phyloP scores from a whole-genome alignment of 345 rosid species.

The Limnanthes douglasii region DNA sequence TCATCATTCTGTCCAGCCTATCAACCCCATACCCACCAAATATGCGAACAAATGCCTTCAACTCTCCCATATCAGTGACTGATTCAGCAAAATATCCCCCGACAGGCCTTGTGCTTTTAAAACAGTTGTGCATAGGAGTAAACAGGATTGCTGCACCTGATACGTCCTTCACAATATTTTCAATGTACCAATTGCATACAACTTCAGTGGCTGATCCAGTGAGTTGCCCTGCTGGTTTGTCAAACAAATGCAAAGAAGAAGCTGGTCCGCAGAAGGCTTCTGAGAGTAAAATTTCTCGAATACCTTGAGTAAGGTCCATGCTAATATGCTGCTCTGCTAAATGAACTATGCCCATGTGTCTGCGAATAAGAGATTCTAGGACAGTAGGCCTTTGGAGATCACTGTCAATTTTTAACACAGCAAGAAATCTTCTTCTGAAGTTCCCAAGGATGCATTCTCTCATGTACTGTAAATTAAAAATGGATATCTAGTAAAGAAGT shows the following conservation, averaged over 20 bases:
- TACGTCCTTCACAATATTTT: conserved; percentile 86
- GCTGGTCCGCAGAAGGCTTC: conserved; percentile 93
- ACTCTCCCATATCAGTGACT: conserved; percentile 73
- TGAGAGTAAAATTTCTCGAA: conserved; percentile 68
- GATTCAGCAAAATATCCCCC: conserved; percentile 99
- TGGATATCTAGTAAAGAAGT: too few species aligned
- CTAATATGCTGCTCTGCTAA: conserved; percentile 97
- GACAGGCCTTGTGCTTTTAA: conserved; percentile 95
- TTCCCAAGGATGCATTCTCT: conserved; percentile 95
- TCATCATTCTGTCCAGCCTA: conserved; percentile 85
- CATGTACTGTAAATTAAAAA: conserved; percentile 98
- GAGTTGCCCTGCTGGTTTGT: conserved; percentile 57
- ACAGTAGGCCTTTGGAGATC: conserved; percentile 96
- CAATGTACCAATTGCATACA: conserved; percentile 98
- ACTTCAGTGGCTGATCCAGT: conserved; percentile 80
- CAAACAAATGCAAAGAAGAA: conserved; percentile 60
- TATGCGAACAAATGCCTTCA: conserved; percentile 73
- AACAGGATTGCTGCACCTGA: conserved; percentile 94
- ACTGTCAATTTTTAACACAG: conserved; percentile 72
- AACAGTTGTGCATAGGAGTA: conserved; percentile 79
- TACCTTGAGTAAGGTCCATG: conserved; percentile 97
- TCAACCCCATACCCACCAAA: conserved; percentile 97
- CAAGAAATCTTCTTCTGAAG: conserved; percentile 84
- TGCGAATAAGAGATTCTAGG: conserved; percentile 65
- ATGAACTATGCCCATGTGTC: conserved; percentile 87